These are phyloP conservation scores for Puccinia hordei DNA, from an alignment of 1,284 basidiomycete species.

Conservation along the genomic window DNA sequence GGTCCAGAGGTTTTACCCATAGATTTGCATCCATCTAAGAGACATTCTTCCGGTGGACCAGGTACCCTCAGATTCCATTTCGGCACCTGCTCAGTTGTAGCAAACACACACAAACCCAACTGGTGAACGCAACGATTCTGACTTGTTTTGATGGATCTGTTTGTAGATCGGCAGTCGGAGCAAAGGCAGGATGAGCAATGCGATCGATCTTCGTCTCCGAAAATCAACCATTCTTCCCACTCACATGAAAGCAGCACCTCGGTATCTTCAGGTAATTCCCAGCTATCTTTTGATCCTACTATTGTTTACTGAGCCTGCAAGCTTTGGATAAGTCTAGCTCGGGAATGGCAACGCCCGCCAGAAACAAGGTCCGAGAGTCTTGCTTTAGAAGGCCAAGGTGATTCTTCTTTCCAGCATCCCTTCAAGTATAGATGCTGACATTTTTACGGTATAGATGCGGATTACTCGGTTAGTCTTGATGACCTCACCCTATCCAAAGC, in stretches of 20 bases:
- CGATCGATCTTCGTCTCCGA: not conserved
- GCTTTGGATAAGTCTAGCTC: not conserved
- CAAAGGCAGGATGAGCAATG: too few relatives aligned
- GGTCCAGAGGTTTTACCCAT: not conserved
- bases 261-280: not conserved
- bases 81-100: too few relatives aligned
- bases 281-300: not conserved
- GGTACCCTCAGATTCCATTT: not conserved
- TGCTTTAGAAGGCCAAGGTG: not conserved
- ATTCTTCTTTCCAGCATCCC: not conserved
- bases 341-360: too few relatives aligned
- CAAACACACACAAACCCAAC: too few relatives aligned
- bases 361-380: not conserved
- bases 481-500: conserved; percentile 12
- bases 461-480: conserved; percentile 20
- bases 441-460: conserved; percentile 5
- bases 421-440: not conserved
- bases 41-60: not conserved
- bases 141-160: not conserved
- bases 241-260: not conserved
- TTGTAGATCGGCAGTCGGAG: not conserved
- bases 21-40: not conserved
- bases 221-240: not conserved
- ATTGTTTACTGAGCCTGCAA: not conserved
- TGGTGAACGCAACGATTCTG: too few relatives aligned